These are phyloP conservation scores for Dittrichia graveolens DNA, from an alignment of 129 eudicot species.

Conservation along the genomic window DNA sequence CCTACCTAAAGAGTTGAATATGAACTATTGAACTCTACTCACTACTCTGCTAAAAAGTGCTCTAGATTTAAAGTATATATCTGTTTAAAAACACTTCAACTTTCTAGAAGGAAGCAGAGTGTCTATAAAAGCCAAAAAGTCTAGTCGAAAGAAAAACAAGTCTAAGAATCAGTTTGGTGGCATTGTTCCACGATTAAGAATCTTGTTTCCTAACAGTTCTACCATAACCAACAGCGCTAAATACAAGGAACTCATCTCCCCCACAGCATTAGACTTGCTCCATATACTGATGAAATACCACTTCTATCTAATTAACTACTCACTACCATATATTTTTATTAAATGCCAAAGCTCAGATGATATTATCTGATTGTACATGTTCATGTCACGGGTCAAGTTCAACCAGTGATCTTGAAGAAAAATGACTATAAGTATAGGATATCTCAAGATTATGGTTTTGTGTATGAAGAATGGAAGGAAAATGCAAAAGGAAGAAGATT, in stretches of 20 bases:
- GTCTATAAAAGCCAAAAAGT: too few species aligned
- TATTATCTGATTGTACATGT: neutral
- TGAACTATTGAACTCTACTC: too few species aligned
- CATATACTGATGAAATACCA: neutral
- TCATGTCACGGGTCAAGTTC: neutral
- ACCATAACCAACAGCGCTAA: neutral
- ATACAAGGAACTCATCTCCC: conserved; percentile 4
- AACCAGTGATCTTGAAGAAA: conserved; percentile 1
- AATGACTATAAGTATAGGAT: conserved; percentile 1
- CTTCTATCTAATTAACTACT: neutral
- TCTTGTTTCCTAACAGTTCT: neutral
- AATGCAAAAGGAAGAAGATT: neutral
- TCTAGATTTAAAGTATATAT: too few species aligned
- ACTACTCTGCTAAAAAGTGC: too few species aligned
- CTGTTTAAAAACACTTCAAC: too few species aligned
- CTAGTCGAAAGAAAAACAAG: neutral
- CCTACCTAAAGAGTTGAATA: too few species aligned
- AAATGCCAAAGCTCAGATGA: neutral
- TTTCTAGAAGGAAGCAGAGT: too few species aligned
- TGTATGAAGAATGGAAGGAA: neutral
- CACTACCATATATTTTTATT: neutral
- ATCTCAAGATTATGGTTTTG: neutral
- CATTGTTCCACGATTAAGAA: neutral
- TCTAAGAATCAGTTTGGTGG: neutral
- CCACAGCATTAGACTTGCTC: neutral